Evolutionary conservation across 2,329 filamentous ascomycete species (phyloP), one percentile per base, ranked within the genome.

Genomic region (Paraphaeosphaeria sporulosa): DNA sequence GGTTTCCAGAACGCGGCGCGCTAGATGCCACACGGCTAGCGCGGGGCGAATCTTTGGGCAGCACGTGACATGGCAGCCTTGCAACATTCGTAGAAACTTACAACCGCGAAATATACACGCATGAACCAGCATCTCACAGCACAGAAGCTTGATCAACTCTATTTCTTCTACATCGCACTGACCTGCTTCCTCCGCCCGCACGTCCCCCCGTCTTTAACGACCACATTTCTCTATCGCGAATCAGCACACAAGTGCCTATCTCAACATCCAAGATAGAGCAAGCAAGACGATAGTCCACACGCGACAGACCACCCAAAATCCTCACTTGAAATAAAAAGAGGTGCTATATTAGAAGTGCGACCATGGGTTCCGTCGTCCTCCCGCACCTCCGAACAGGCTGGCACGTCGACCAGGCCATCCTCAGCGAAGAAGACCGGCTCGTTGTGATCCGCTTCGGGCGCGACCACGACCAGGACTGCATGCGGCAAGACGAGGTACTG

Each of bases 331-430:
- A 46, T 12, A 6, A 42, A 42, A 40, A 19, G 19, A 44, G n/a
- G 23, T 10, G 13, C 1, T 19, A 21, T 9, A 47, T 19, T 40
- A 32, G 12, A 38, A 13, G 17, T 8, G 8, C 34, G 34, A 68
- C 43, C 55, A 89, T 89, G 87, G 93, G 93, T 71, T 97, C 93
- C 72, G 91, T 97, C 64, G 91, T 96, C 52, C 88, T 99, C 55
- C 94, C 94, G 48, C 94, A 98, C 79, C 86, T 99, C 49, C 87
- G 87, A 70, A 94, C 91, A 44, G 95, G 92, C 78, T 99, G 94
- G 95, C 95, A 99, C 79, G 95, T 99, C 74, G 95, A 98, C 84
- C 94, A 98, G 81, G 93, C 94, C 65, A 97, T 97, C 75, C 70
- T 79, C 53, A 68, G 62, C 36, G 72, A 98, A 81, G 93, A 97